Base-by-base conservation (phyloP, 1,284 basidiomycete genomes). In the Pascua guehoae region DNA sequence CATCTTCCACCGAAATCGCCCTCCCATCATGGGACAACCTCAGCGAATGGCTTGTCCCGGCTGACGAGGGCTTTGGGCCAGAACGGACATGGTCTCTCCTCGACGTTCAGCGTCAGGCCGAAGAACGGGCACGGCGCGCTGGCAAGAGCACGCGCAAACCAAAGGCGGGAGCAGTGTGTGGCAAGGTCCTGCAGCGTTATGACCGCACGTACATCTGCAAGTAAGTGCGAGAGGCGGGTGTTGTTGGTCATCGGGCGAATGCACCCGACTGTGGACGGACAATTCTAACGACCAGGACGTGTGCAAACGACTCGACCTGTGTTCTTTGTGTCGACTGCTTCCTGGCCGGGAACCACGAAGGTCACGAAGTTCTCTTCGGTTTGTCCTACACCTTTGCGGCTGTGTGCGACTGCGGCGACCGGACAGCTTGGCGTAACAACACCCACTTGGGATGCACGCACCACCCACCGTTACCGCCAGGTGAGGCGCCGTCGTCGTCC, bases 341-440 rank as follows among this genome's bases (percentile, higher is more conserved):
- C 76, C 86, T 89, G 61, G 83, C 88, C 1, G 88, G 88, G 16
- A 82, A 88, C 61, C 93, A 96, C 71, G 79, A 80, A 41, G 86
- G 85, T 41, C 93, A 96, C 78, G 93, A 91, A 64, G 86, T 95
- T 65, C 87, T 88, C 60, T 94, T 94, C 79, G 91, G 90, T 73
- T 88, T 91, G 60, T 87, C 89, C 11, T 89, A 91, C 62, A 88
- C 94, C 67, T 88, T 89, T 0, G 89, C 90, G 10, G 88, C 91
- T 4, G 92, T 89, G 63, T 96, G 93, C 71, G 92, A 95, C 75
- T 96, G 93, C 67, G 91, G 91, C 17, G 92, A 95, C 69, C 80
- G 83, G 32, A 88, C 93, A 69, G 90, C 90, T 2, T 96, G 91
- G 91, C 81, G 85, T 37, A 42, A 64, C 45, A 64, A 65, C 47